Percentiles rank a stretch among this genome's conserved stretches.
phyloP scores from a whole-genome alignment of 352 stramenopile species.

The Phytophthora syringae region DNA sequence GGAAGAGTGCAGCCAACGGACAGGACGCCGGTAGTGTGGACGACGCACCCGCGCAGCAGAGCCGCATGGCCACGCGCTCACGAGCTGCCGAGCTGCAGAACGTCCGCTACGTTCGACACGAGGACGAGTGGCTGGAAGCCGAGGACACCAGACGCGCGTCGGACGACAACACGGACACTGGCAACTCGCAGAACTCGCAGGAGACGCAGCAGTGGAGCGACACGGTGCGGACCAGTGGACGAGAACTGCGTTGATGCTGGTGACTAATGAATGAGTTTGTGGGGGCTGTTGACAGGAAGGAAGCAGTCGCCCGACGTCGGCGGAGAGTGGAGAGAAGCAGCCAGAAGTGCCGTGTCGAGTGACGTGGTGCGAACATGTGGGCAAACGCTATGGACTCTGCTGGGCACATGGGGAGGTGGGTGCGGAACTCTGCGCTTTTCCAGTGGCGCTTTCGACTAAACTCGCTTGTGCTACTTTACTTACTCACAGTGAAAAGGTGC shows the following conservation, averaged over 20 bases:
- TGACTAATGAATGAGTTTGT: not conserved
- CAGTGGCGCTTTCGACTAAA: not conserved
- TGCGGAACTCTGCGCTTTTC: not conserved
- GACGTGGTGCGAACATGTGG: constrained; percentile 48
- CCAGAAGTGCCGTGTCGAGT: constrained; percentile 39
- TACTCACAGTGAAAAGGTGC: constrained; percentile 59
- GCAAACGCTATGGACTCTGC: constrained; percentile 56
- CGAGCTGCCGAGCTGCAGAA: constrained; percentile 4
- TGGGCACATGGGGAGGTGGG: constrained; percentile 60
- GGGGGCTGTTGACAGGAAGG: constrained; percentile 1
- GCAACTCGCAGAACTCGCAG: constrained; percentile 12
- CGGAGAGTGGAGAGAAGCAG: not conserved
- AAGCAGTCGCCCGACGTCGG: not conserved
- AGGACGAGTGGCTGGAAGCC: not conserved
- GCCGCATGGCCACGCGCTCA: constrained; percentile 1
- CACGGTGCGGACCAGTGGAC: not conserved
- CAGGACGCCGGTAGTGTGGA: not conserved
- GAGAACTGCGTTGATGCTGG: not conserved
- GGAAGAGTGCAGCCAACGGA: too few relatives aligned
- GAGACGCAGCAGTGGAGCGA: constrained; percentile 26
- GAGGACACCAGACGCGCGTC: not conserved
- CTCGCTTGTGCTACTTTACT: not conserved
- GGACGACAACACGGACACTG: constrained; percentile 13
- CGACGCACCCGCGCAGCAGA: too few relatives aligned
- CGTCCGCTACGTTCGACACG: not conserved